Conservation (phyloP, 2,329 filamentous ascomycete species). For the Xylariaceae sp. region DNA sequence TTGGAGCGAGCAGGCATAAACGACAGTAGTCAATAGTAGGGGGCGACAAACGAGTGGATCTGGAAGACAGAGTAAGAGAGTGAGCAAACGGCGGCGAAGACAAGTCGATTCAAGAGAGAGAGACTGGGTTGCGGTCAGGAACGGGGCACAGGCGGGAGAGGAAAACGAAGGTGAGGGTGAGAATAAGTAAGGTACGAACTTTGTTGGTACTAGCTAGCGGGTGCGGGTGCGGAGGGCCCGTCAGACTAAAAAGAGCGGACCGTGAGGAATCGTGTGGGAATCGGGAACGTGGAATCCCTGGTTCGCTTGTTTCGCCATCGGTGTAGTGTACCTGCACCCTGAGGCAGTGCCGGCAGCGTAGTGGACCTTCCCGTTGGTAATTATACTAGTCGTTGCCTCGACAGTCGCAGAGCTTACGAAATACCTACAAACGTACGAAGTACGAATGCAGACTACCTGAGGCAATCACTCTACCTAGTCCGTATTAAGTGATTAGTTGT, state of each 20-base stretch:
- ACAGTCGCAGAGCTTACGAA: too few species aligned
- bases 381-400: too few species aligned
- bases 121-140: not conserved
- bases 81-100: constrained; percentile 9
- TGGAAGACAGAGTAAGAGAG: not conserved
- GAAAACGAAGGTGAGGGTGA: constrained; percentile 1
- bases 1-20: constrained; percentile 10
- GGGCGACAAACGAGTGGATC: constrained; percentile 20
- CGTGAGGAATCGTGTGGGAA: constrained; percentile 13
- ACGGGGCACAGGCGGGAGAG: constrained; percentile 7
- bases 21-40: constrained; percentile 1
- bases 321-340: constrained; percentile 1
- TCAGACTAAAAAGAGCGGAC: constrained; percentile 20
- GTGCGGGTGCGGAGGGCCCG: constrained; percentile 14
- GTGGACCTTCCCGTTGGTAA: too few species aligned
- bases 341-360: not conserved
- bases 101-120: constrained; percentile 6
- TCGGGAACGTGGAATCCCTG: constrained; percentile 6
- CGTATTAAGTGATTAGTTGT: too few species aligned
- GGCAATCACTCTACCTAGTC: too few species aligned
- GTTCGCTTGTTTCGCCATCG: constrained; percentile 16
- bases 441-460: too few species aligned
- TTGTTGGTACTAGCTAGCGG: constrained; percentile 2
- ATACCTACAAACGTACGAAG: too few species aligned
- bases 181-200: constrained; percentile 3